Conservation (phyloP, 1,139 yeast species). For the Debaryomyces coudertii region DNA sequence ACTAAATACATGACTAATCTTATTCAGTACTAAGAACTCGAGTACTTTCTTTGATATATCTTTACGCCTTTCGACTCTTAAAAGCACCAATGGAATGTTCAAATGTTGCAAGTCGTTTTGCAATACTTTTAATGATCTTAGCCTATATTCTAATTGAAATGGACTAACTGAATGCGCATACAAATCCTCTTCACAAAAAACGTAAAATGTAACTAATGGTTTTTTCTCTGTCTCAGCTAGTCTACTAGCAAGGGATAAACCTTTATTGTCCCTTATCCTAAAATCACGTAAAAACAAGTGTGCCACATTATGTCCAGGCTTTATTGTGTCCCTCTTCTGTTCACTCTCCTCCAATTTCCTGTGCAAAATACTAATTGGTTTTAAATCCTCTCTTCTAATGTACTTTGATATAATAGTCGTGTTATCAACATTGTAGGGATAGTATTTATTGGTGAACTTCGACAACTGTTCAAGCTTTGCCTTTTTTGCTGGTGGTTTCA, state of each 20-base stretch:
- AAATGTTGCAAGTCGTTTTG: conserved; percentile 28
- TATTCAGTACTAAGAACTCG: conserved; percentile 26
- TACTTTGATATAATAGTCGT: conserved; percentile 17
- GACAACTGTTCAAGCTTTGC: conserved; percentile 19
- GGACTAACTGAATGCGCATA: conserved; percentile 46
- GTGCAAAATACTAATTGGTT: conserved; percentile 5
- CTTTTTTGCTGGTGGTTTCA: conserved; percentile 14
- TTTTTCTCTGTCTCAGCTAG: conserved; percentile 26
- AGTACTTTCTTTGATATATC: conserved; percentile 27
- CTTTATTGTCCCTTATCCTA: conserved; percentile 44
- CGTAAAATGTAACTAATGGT: conserved; percentile 40
- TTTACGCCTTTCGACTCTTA: conserved; percentile 31
- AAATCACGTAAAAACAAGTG: conserved; percentile 52
- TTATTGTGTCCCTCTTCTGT: not conserved
- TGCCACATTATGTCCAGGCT: conserved; percentile 26
- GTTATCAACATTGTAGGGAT: conserved; percentile 19
- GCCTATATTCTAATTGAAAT: conserved; percentile 43
- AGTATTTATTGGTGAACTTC: conserved; percentile 19
- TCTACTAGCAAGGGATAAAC: conserved; percentile 36
- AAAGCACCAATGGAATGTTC: conserved; percentile 45
- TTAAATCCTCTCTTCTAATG: conserved; percentile 6
- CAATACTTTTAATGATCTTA: conserved; percentile 34
- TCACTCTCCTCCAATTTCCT: conserved; percentile 3
- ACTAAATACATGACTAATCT: conserved; percentile 37
- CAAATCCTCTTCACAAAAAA: conserved; percentile 43